Base-by-base conservation (phyloP, 345 rosid genomes). In the Dipteronia sinensis region DNA sequence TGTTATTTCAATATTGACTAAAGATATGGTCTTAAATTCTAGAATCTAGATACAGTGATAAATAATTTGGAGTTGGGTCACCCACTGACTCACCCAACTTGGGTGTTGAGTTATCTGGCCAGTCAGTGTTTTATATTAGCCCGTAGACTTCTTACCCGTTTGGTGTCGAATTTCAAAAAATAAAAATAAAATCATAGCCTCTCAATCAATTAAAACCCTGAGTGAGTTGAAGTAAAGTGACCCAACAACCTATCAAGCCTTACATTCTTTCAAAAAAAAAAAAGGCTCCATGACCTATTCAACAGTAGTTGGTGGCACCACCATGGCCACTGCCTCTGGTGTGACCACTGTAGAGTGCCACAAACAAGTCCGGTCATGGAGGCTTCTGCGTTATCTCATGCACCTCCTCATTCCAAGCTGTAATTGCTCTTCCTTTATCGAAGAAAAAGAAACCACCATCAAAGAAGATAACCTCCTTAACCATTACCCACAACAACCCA, bases 351-450 rank as follows among this genome's bases (percentile, higher is more conserved):
- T 90, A 13, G 95, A 92, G 74, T 92, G 97, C 83, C 88, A 92
- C 40, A 92, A 90, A 79, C 95, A 92, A 76, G 93, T 92, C 76
- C 92, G 88, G 6, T 92, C 95, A 46, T 92, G 95, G 95, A 81
- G 90, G 78, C 85, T 92, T 58, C 87, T 90, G 25, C 91, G 92
- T 0, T 88, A 86, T 42, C 81, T 92, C 38, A 53, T 87, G 6
- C 67, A 82, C 73, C 89, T 90, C 56, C 88, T 92, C 12, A 87
- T 92, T 65, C 97, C 97, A 25, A 83, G 72, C 64, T 92, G 97
- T 84, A 82, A 87, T 78, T 83, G 87, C 77, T 34, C 67, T 40
- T 22, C 82, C 19, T 69, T 81, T 56, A 15, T 75, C 7, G 83
- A 86, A 69, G 76, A 62, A 46, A 77, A 72, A 10, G 76, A 84